Percentiles rank a stretch among this genome's conserved stretches.
phyloP scores from a whole-genome alignment of 257 asterid species.

The Gentiana macrophylla region DNA sequence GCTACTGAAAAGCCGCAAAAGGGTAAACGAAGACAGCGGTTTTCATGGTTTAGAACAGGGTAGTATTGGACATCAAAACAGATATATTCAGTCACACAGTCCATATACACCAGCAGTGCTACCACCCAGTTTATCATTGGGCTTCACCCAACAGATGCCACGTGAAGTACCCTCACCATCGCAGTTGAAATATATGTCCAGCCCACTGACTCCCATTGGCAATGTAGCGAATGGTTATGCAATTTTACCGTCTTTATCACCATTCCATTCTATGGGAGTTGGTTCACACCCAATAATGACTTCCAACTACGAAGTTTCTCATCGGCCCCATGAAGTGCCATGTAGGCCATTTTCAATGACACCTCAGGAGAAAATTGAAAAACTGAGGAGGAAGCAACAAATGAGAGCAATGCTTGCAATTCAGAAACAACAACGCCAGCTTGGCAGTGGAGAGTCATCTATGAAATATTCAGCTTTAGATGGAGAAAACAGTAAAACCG shows the following conservation, averaged over 20 bases:
- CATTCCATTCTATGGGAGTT: constrained; percentile 17
- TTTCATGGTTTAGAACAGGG: constrained; percentile 29
- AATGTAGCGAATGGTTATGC: constrained; percentile 37
- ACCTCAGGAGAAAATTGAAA: constrained; percentile 82
- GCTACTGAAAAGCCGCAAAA: constrained; percentile 28
- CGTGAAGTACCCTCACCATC: constrained; percentile 30
- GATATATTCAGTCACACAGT: constrained; percentile 24
- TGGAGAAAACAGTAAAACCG: constrained; percentile 42
- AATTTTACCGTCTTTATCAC: constrained; percentile 21
- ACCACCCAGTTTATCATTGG: constrained; percentile 33
- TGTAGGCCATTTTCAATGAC: constrained; percentile 53
- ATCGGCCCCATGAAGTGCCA: constrained; percentile 19
- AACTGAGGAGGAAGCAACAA: constrained; percentile 81
- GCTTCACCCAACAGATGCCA: constrained; percentile 26
- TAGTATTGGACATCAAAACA: constrained; percentile 36
- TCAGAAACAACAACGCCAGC: constrained; percentile 73
- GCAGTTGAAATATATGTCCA: constrained; percentile 30
- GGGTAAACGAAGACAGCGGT: constrained; percentile 31
- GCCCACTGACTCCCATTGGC: constrained; percentile 46
- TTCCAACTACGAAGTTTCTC: constrained; percentile 34
- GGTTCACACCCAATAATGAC: constrained; percentile 13
- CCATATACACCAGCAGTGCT: constrained; percentile 31
- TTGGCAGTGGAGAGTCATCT: constrained; percentile 39
- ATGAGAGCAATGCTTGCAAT: constrained; percentile 85
- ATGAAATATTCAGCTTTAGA: constrained; percentile 35